Evolutionary conservation across 2,329 filamentous ascomycete genomes (phyloP).

Genomic region (Talaromyces sp.): DNA sequence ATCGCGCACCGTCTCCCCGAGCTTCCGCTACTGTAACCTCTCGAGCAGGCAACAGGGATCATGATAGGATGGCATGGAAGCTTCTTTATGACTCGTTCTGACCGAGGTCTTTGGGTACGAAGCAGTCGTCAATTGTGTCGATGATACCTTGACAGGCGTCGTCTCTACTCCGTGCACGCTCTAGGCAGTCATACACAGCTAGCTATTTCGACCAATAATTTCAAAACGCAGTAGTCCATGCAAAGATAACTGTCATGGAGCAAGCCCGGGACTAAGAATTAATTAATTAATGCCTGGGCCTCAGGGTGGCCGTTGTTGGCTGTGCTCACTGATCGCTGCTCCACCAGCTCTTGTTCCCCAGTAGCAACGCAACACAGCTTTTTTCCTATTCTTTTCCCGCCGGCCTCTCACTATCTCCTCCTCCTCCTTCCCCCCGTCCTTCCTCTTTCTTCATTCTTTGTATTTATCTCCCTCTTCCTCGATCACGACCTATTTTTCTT

Average conservation of each 20-base stretch:
- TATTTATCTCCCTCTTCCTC: conserved; percentile 15
- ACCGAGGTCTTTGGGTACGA: background rate
- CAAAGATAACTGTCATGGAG: background rate
- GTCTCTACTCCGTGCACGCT: background rate
- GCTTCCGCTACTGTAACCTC: conserved; percentile 8
- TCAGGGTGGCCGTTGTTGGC: conserved; percentile 12
- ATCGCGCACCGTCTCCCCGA: background rate
- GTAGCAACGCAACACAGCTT: conserved; percentile 21
- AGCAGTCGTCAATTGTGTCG: background rate
- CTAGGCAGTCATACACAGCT: background rate
- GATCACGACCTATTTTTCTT: conserved; percentile 19
- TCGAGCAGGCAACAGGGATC: conserved; percentile 11
- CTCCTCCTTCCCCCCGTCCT: conserved; percentile 14
- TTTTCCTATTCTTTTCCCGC: conserved; percentile 26
- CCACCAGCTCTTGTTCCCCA: conserved; percentile 28
- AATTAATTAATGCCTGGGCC: conserved; percentile 19
- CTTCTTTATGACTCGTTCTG: background rate
- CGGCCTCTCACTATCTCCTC: conserved; percentile 21
- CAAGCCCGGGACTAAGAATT: background rate
- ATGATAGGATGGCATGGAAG: conserved; percentile 7
- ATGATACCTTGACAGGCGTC: background rate
- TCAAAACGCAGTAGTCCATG: background rate
- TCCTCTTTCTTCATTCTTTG: conserved; percentile 21
- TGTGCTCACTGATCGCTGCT: conserved; percentile 26
- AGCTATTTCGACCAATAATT: background rate